Conservation (phyloP, 805 yeast species). For the Wickerhamomyces ciferrii region DNA sequence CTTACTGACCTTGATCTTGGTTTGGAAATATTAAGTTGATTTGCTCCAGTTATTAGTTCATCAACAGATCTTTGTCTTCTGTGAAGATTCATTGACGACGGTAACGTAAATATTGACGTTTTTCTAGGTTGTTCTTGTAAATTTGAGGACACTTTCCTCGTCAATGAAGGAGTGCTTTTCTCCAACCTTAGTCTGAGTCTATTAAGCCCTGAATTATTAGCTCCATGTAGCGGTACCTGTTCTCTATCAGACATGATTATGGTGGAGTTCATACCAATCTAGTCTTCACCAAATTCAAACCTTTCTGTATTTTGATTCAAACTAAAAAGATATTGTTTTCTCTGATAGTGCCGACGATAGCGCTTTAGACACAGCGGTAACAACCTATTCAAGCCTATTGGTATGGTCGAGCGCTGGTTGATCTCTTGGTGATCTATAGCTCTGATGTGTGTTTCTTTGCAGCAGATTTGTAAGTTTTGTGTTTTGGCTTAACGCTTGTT, state of each 20-base stretch:
- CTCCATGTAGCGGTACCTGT: not conserved
- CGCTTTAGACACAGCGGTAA: not conserved
- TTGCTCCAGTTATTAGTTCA: not conserved
- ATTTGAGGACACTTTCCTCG: conserved; percentile 4
- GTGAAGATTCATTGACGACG: not conserved
- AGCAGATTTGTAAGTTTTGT: not conserved
- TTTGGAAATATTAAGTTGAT: not conserved
- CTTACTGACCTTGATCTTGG: not conserved
- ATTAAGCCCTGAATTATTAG: conserved; percentile 1
- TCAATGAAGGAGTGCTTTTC: conserved; percentile 1
- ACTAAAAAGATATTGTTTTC: not conserved
- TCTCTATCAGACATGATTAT: not conserved
- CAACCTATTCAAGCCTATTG: not conserved
- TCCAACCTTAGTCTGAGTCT: conserved; percentile 7
- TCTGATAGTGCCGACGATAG: not conserved
- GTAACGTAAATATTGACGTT: conserved; percentile 4
- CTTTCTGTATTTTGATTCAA: not conserved
- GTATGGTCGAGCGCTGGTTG: too few relatives aligned
- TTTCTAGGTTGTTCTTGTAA: conserved; percentile 5
- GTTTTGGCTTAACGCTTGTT: not conserved
- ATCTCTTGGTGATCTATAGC: not conserved
- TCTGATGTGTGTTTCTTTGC: not conserved
- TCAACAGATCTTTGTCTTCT: conserved; percentile 8
- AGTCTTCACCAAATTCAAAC: too few relatives aligned
- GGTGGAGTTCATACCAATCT: not conserved